Percentiles rank a stretch among this genome's conserved stretches.
These are phyloP conservation scores for Geranium incanum DNA, from an alignment of 441 rosid genomes.

Conservation along the genomic window DNA sequence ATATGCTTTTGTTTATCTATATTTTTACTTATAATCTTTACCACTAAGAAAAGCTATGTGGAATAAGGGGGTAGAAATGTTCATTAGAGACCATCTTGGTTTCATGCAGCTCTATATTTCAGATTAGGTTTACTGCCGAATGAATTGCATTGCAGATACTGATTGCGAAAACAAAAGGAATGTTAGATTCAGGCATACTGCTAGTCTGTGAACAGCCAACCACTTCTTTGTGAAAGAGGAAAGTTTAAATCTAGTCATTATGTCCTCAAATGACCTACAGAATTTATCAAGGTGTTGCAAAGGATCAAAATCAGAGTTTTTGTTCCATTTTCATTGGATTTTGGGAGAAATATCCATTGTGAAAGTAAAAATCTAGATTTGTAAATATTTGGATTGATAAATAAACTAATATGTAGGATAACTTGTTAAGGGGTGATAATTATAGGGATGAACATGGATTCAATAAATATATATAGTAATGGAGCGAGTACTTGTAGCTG, in stretches of 20 bases:
- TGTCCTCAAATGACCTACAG: background rate
- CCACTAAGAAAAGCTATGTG: too few species aligned
- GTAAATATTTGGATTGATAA: too few species aligned
- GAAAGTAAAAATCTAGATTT: too few species aligned
- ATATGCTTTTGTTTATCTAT: too few species aligned
- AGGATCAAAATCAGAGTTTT: background rate
- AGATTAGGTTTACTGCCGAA: background rate
- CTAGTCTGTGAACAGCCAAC: background rate
- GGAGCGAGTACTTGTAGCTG: too few species aligned
- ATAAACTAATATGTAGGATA: too few species aligned
- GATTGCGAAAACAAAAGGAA: background rate
- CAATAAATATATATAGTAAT: too few species aligned
- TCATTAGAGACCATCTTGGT: background rate
- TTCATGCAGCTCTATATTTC: background rate
- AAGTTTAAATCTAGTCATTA: background rate
- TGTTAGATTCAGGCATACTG: background rate
- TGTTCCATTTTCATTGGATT: too few species aligned
- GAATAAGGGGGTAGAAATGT: background rate
- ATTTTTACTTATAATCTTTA: too few species aligned
- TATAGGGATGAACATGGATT: too few species aligned
- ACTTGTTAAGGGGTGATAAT: too few species aligned
- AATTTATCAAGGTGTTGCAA: background rate
- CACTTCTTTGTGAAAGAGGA: background rate
- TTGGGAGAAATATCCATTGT: too few species aligned
- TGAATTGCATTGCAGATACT: background rate